phyloP scores from a whole-genome alignment of 495 filamentous ascomycete genomes.

The Glutinoglossum americanum region DNA sequence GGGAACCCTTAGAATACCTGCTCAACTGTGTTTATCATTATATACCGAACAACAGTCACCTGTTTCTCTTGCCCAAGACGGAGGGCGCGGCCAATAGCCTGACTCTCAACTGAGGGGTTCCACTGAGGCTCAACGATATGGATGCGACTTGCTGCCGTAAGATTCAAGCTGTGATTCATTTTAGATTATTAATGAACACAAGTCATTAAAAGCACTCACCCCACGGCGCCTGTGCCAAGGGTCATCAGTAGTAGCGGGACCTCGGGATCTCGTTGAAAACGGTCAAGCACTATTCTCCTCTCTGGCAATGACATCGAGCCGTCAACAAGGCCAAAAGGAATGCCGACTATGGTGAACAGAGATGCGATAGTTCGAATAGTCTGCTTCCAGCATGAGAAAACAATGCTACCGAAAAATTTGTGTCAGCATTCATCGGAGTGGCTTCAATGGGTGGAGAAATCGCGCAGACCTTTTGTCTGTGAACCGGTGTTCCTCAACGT shows the following conservation, averaged over 20 bases:
- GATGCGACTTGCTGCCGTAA: slow-evolving; percentile 24
- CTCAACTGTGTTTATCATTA: background rate
- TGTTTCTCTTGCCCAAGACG: background rate
- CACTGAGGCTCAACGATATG: slow-evolving; percentile 23
- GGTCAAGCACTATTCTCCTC: background rate
- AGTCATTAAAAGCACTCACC: slow-evolving; percentile 1
- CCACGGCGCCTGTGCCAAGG: slow-evolving; percentile 5
- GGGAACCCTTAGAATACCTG: background rate
- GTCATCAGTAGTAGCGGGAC: slow-evolving; percentile 5
- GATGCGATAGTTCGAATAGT: background rate
- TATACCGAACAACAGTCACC: background rate
- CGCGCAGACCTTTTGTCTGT: background rate
- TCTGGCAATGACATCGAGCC: background rate
- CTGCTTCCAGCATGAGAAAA: slow-evolving; percentile 5
- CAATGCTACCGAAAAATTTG: background rate
- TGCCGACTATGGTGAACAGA: background rate
- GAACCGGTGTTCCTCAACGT: background rate
- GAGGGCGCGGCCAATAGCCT: background rate
- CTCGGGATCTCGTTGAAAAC: background rate
- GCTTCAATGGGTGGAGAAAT: background rate
- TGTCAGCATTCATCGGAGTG: background rate
- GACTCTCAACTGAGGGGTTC: background rate
- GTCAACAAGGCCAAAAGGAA: background rate
- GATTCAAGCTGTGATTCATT: slow-evolving; percentile 21
- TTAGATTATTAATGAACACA: background rate